phyloP scores from a whole-genome alignment of 805 yeast species.

The Myxozyma neotropica region DNA sequence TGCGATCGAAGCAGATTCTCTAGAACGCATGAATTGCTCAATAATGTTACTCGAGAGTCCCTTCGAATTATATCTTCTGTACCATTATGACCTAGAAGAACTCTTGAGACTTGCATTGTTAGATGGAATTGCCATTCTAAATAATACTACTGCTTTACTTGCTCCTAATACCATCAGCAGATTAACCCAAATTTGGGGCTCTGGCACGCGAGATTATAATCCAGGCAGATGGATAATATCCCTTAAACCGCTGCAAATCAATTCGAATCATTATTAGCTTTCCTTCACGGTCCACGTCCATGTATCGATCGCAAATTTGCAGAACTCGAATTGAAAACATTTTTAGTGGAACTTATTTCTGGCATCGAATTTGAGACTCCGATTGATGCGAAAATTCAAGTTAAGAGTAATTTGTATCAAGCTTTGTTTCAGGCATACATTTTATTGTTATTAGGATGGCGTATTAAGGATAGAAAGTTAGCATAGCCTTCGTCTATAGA shows the following conservation, averaged over 20 bases:
- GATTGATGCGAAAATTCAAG: too few relatives aligned
- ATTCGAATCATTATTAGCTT: not conserved
- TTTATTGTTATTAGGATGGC: too few relatives aligned
- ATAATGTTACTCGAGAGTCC: slow-evolving; percentile 22
- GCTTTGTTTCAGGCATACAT: too few relatives aligned
- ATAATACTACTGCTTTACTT: not conserved
- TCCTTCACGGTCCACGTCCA: not conserved
- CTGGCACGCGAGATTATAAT: not conserved
- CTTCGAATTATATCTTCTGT: slow-evolving; percentile 16
- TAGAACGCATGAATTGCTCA: slow-evolving; percentile 16
- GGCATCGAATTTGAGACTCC: too few relatives aligned
- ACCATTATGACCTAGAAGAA: not conserved
- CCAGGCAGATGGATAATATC: not conserved
- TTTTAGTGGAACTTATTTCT: too few relatives aligned
- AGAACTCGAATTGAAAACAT: not conserved
- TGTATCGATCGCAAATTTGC: not conserved
- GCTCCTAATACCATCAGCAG: not conserved
- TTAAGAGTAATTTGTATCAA: too few relatives aligned
- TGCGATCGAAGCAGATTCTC: slow-evolving; percentile 6
- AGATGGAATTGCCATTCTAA: not conserved
- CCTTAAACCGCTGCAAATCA: not conserved
- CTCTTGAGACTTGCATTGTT: not conserved
- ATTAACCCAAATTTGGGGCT: not conserved
- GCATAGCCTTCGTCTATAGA: too few relatives aligned
- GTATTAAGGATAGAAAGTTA: too few relatives aligned